Evolutionary conservation across 2,329 filamentous ascomycete species (phyloP), one percentile per base, ranked within the genome.

Genomic region (Coleophoma eucalyptorum): DNA sequence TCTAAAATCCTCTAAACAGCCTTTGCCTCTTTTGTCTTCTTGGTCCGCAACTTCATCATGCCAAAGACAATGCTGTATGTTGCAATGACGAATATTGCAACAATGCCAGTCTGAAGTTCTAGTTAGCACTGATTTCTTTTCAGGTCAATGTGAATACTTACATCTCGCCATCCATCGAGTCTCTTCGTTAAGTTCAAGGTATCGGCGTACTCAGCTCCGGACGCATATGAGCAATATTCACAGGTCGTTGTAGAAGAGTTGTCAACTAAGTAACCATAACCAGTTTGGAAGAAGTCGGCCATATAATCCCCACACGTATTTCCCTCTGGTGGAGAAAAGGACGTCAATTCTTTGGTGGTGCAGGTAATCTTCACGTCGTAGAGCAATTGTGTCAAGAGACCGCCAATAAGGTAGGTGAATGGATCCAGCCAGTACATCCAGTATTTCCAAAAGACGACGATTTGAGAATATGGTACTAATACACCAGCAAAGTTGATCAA

Each of bases 231-330:
- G 18, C 37, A 40, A 15, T 40, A 40, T 40, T 40, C n/a, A 19
- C 37, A 40, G 6, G n/a, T 19, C 7, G 37, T 40, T 3, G 37
- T 40, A 40, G n/a, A 16, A 2, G 37, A 13, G 18, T 40, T 40
- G 46, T 79, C 76, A 31, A 72, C 71, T 2, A 67, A 62, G 1
- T 65, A 61, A 0, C 79, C 80, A 32, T 69, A 60, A 0, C 70
- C 72, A 16, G 68, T 53, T 5, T 49, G 49, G 38, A 80, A 58
- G 57, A 80, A 87, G 1, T 64, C 65, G 0, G 65, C 56, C 4
- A 86, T 68, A 55, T 86, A 87, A 2, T 76, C 65, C 1, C 63
- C 70, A 52, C 84, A 87, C 0, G 80, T 83, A 0, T 80, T 78
- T 46, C 78, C 66, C 52, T 83, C 16, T 4, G 49, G 49, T 20